These are phyloP conservation scores for Akanthomyces dipterigenus DNA, from an alignment of 2,329 filamentous ascomycete genomes.

Conservation along the genomic window DNA sequence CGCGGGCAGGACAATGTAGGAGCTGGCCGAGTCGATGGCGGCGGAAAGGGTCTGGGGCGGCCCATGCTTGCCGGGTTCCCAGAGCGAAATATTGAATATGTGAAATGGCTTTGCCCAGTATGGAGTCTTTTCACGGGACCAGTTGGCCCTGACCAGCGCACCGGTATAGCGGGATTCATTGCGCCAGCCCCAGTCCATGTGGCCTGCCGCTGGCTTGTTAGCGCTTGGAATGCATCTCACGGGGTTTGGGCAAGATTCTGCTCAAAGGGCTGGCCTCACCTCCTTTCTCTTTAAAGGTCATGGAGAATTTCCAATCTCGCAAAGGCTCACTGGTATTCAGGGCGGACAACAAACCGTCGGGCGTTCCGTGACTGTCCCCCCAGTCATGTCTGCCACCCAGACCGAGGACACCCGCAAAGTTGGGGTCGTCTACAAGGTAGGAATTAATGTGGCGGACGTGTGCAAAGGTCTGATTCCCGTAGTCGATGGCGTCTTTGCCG, in stretches of 20 bases:
- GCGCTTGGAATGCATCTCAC: too few relatives aligned
- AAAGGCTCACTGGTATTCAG: background rate
- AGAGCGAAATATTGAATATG: background rate
- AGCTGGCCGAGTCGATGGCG: background rate
- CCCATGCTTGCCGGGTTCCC: too few relatives aligned
- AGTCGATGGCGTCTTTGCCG: background rate
- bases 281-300: background rate
- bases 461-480: background rate
- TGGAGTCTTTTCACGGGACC: too few relatives aligned
- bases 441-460: too few relatives aligned
- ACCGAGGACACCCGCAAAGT: background rate
- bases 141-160: too few relatives aligned
- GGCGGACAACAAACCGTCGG: background rate
- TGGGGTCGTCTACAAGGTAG: background rate
- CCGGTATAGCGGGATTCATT: background rate
- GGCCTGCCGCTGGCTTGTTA: background rate
- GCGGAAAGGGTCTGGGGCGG: background rate
- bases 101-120: background rate
- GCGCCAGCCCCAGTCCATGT: background rate
- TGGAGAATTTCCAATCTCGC: background rate
- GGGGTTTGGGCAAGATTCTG: too few relatives aligned
- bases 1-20: background rate
- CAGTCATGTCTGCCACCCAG: background rate
- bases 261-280: background rate
- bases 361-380: too few relatives aligned